phyloP scores from a whole-genome alignment of 1,139 yeast genomes.

The Waltiozyma sp. region DNA sequence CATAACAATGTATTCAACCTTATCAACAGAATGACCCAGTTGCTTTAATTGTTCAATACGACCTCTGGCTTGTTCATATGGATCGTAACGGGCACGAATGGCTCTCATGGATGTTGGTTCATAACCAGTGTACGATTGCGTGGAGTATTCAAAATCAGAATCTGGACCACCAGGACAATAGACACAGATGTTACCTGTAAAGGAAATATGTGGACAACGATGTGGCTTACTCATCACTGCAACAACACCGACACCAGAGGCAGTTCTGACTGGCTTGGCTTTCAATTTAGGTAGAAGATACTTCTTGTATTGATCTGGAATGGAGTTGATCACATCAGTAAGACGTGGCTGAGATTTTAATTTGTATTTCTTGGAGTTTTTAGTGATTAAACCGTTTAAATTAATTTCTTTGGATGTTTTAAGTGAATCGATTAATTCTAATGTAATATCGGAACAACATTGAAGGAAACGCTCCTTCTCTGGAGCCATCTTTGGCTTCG shows the following conservation, averaged over 20 bases:
- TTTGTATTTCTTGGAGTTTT: slow-evolving; percentile 83
- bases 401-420: slow-evolving; percentile 73
- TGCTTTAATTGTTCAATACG: slow-evolving; percentile 92
- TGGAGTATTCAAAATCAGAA: slow-evolving; percentile 92
- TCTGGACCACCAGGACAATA: slow-evolving; percentile 99
- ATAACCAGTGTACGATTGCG: slow-evolving; percentile 96
- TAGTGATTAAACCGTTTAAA: slow-evolving; percentile 77
- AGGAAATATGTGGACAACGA: slow-evolving; percentile 98
- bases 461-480: slow-evolving; percentile 89
- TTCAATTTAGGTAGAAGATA: slow-evolving; percentile 84
- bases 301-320: slow-evolving; percentile 92
- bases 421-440: slow-evolving; percentile 74
- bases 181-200: slow-evolving; percentile 96
- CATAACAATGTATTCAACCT: slow-evolving; percentile 96
- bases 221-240: slow-evolving; percentile 99
- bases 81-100: slow-evolving; percentile 93
- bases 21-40: slow-evolving; percentile 92
- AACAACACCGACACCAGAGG: slow-evolving; percentile 96
- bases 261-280: slow-evolving; percentile 97
- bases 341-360: slow-evolving; percentile 87
- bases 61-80: slow-evolving; percentile 97
- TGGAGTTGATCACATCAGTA: slow-evolving; percentile 88
- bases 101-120: slow-evolving; percentile 99
- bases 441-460: slow-evolving; percentile 87
- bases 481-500: slow-evolving; percentile 56